These are phyloP conservation scores for Saussurea involucrata DNA, from an alignment of 129 eudicot genomes.

Conservation along the genomic window DNA sequence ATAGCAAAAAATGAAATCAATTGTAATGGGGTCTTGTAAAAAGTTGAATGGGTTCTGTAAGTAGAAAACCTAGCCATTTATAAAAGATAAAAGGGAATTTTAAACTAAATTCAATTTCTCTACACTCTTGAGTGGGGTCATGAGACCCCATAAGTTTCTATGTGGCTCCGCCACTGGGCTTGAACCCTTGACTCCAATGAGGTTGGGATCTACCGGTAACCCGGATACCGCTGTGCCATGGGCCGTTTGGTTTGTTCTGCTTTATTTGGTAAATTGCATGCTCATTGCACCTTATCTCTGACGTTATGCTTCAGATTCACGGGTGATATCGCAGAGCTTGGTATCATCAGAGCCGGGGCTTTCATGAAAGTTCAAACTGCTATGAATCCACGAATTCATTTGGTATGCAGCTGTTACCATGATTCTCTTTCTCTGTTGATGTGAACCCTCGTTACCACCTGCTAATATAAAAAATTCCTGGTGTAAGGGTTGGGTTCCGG, in stretches of 20 bases:
- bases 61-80: too few relatives aligned
- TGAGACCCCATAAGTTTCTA: too few relatives aligned
- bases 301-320: slow-evolving; percentile 57
- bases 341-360: slow-evolving; percentile 78
- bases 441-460: background rate
- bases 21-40: too few relatives aligned
- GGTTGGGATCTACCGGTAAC: background rate
- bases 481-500: too few relatives aligned
- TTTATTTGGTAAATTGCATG: slow-evolving; percentile 7
- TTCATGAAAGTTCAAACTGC: slow-evolving; percentile 72
- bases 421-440: slow-evolving; percentile 10
- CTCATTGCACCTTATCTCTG: background rate
- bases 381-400: slow-evolving; percentile 66
- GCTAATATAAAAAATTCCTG: slow-evolving; percentile 2
- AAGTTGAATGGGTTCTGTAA: too few relatives aligned
- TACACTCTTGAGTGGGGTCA: too few relatives aligned
- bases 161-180: too few relatives aligned
- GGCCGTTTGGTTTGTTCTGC: background rate
- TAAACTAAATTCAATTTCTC: too few relatives aligned
- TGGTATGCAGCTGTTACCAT: slow-evolving; percentile 45
- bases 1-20: too few relatives aligned
- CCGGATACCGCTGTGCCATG: background rate
- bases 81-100: too few relatives aligned
- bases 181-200: background rate
- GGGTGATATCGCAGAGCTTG: slow-evolving; percentile 85